Percentiles rank a stretch among this genome's conserved stretches.
Conservation (phyloP, 305 asterid genomes). For the Monarda citriodora region DNA sequence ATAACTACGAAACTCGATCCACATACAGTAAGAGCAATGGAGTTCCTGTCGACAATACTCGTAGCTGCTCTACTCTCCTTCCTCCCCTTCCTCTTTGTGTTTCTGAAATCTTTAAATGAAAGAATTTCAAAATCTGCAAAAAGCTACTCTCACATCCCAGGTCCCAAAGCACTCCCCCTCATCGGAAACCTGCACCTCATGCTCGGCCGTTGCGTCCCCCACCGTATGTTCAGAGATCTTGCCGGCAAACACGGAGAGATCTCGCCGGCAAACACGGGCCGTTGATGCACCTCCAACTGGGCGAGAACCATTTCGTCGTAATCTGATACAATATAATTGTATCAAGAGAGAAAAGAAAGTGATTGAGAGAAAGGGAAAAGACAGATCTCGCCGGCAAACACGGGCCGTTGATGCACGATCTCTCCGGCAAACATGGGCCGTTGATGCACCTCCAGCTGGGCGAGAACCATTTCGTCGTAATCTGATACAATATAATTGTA, state of each 20-base stretch:
- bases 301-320: background rate
- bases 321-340: too few species aligned
- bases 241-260: too few species aligned
- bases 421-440: background rate
- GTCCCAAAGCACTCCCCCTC: background rate
- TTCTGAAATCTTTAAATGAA: background rate
- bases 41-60: background rate
- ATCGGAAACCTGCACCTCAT: background rate
- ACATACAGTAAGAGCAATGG: too few species aligned
- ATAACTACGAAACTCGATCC: too few species aligned
- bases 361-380: too few species aligned
- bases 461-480: background rate
- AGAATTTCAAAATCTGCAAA: background rate
- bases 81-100: background rate
- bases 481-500: too few species aligned
- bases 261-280: background rate
- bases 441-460: background rate
- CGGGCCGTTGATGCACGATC: too few species aligned
- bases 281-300: background rate
- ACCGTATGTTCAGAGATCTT: background rate
- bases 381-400: too few species aligned
- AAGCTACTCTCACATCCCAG: background rate
- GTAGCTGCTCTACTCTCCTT: background rate
- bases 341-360: too few species aligned
- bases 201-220: background rate